A percentile compares a stretch with the other conserved stretches of the same genome.
These are phyloP conservation scores for Cochlearia excelsa DNA, from an alignment of 345 rosid genomes.

Conservation along the genomic window DNA sequence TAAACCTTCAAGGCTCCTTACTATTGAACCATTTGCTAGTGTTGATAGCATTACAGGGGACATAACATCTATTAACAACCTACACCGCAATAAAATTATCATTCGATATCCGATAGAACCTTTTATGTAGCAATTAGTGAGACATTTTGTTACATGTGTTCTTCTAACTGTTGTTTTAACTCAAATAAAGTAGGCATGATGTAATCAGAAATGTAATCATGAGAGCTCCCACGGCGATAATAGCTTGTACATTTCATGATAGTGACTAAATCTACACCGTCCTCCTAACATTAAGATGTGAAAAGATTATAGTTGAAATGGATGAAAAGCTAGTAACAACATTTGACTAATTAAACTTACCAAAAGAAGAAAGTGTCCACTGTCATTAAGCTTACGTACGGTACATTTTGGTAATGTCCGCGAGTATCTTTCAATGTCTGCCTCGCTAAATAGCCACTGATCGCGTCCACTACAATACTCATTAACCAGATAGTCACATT, in stretches of 20 bases:
- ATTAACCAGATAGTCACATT: slow-evolving; percentile 15
- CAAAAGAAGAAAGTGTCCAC: slow-evolving; percentile 78
- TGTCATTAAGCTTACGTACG: slow-evolving; percentile 47
- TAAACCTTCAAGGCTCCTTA: slow-evolving; percentile 65
- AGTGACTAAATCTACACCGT: slow-evolving; percentile 45
- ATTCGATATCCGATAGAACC: background rate
- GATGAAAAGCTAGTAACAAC: background rate
- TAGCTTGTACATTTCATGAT: slow-evolving; percentile 44
- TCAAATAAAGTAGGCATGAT: slow-evolving; percentile 50
- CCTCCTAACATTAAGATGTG: slow-evolving; percentile 44
- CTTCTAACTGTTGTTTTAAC: slow-evolving; percentile 38
- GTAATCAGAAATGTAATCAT: slow-evolving; percentile 47
- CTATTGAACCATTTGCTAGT: slow-evolving; percentile 56
- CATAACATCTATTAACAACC: slow-evolving; percentile 35
- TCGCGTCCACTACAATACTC: slow-evolving; percentile 57
- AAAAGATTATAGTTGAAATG: background rate
- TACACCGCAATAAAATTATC: slow-evolving; percentile 21
- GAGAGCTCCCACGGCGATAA: slow-evolving; percentile 53
- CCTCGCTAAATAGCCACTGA: slow-evolving; percentile 58
- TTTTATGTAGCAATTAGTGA: background rate
- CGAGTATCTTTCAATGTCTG: slow-evolving; percentile 54
- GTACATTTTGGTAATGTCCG: slow-evolving; percentile 44
- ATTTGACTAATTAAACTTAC: slow-evolving; percentile 35
- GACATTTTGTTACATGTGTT: slow-evolving; percentile 27
- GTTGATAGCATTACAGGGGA: slow-evolving; percentile 77